These are phyloP conservation scores for Myxozyma neotropica DNA, from an alignment of 805 yeast species.

Conservation along the genomic window DNA sequence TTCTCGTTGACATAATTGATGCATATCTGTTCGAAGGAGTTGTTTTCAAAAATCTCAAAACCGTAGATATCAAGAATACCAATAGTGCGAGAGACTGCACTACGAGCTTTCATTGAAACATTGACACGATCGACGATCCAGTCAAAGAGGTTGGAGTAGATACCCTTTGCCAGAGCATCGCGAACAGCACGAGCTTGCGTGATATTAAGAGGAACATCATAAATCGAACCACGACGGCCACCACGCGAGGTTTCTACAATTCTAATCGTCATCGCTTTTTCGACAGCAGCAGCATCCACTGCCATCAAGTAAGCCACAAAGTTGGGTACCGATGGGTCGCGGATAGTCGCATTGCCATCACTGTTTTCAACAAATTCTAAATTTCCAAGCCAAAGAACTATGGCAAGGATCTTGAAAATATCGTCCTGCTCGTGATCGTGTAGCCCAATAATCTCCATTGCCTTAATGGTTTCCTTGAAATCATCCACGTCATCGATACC, in stretches of 20 bases:
- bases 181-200: slow-evolving; percentile 91
- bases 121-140: slow-evolving; percentile 96
- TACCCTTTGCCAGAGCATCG: slow-evolving; percentile 93
- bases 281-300: slow-evolving; percentile 68
- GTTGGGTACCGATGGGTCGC: slow-evolving; percentile 88
- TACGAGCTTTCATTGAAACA: slow-evolving; percentile 62
- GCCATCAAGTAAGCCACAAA: slow-evolving; percentile 90
- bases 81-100: slow-evolving; percentile 63
- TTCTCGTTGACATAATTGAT: slow-evolving; percentile 92
- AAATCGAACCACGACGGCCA: slow-evolving; percentile 84
- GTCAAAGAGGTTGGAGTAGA: slow-evolving; percentile 88
- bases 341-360: slow-evolving; percentile 78
- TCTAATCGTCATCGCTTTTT: slow-evolving; percentile 72
- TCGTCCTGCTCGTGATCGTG: slow-evolving; percentile 82
- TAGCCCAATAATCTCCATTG: slow-evolving; percentile 88
- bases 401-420: slow-evolving; percentile 80
- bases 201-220: slow-evolving; percentile 88
- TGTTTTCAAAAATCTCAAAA: slow-evolving; percentile 92
- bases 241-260: slow-evolving; percentile 90
- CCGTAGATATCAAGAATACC: slow-evolving; percentile 98
- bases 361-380: slow-evolving; percentile 82
- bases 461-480: slow-evolving; percentile 75
- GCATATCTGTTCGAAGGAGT: slow-evolving; percentile 95
- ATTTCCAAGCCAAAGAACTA: slow-evolving; percentile 93
- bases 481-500: slow-evolving; percentile 84